Percentiles rank a stretch among this genome's conserved stretches.
phyloP scores from a whole-genome alignment of 2,329 filamentous ascomycete genomes.

The Diaporthe ampelina region DNA sequence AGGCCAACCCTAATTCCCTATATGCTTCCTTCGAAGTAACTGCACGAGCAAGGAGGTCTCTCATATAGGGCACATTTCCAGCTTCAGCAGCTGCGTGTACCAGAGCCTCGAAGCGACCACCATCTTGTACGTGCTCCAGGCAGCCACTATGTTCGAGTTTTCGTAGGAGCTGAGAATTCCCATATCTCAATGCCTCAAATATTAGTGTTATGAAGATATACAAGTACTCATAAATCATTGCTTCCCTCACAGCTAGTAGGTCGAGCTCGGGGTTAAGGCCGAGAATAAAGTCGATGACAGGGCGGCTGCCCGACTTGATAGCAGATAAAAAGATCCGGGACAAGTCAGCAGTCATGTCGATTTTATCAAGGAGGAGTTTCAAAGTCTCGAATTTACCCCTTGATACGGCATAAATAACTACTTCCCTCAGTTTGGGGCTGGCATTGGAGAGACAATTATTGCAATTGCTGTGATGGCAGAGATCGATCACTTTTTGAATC shows the following conservation, averaged over 20 bases:
- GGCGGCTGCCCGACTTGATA: not conserved
- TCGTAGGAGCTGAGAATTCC: not conserved
- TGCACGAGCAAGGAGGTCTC: not conserved
- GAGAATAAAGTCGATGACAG: not conserved
- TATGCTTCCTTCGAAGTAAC: not conserved
- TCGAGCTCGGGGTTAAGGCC: not conserved
- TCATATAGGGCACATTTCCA: not conserved
- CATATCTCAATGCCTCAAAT: not conserved
- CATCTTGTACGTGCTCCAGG: not conserved
- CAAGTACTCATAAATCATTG: not conserved
- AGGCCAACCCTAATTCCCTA: rapidly evolving
- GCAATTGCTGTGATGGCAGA: not conserved
- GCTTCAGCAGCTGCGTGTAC: not conserved
- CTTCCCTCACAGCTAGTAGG: too few relatives aligned
- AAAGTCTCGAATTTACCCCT: not conserved
- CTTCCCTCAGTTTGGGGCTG: rapidly evolving
- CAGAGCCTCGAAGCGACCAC: not conserved
- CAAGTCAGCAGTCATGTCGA: not conserved
- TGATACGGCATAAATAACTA: not conserved
- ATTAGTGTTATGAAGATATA: not conserved
- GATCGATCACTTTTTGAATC: not conserved
- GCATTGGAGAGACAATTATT: not conserved
- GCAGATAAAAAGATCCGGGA: not conserved
- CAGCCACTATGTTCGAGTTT: not conserved
- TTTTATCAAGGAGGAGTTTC: not conserved